These are phyloP conservation scores for Glonium stellatum DNA, from an alignment of 495 filamentous ascomycete species.

Conservation along the genomic window DNA sequence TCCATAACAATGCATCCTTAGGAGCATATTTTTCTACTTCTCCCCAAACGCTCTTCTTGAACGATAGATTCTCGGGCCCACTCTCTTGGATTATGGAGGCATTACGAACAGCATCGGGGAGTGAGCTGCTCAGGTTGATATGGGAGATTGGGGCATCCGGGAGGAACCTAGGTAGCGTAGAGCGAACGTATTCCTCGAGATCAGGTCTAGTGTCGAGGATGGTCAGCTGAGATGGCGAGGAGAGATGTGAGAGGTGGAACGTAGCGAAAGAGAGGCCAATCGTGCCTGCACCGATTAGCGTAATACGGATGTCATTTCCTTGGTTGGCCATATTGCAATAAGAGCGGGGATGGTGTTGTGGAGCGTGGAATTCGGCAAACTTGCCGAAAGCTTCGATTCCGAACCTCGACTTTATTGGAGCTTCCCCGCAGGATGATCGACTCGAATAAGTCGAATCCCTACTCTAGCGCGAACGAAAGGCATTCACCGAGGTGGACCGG, in stretches of 20 bases:
- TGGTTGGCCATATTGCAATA: neutral
- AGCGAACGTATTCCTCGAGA: conserved; percentile 40
- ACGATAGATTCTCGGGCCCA: conserved; percentile 46
- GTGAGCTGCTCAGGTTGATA: conserved; percentile 35
- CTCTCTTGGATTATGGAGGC: conserved; percentile 54
- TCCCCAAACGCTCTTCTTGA: conserved; percentile 49
- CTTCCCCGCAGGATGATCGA: conserved; percentile 18
- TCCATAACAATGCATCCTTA: conserved; percentile 46
- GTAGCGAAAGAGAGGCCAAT: conserved; percentile 56
- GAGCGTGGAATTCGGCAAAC: neutral
- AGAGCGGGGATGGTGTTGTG: neutral
- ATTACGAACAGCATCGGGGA: conserved; percentile 40
- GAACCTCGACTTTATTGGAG: neutral
- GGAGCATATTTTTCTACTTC: conserved; percentile 40
- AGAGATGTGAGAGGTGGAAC: conserved; percentile 44
- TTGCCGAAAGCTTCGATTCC: conserved; percentile 4
- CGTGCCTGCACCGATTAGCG: conserved; percentile 51
- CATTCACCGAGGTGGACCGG: neutral
- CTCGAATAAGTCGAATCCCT: conserved; percentile 16
- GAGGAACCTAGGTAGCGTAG: conserved; percentile 37
- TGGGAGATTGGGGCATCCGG: conserved; percentile 15
- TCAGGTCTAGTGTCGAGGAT: conserved; percentile 51
- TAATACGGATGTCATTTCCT: conserved; percentile 32
- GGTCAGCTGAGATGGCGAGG: conserved; percentile 37
- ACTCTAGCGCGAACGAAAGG: neutral